Evolutionary conservation across 2,329 filamentous ascomycete genomes (phyloP).

Genomic region (Diplodia scrobiculata): DNA sequence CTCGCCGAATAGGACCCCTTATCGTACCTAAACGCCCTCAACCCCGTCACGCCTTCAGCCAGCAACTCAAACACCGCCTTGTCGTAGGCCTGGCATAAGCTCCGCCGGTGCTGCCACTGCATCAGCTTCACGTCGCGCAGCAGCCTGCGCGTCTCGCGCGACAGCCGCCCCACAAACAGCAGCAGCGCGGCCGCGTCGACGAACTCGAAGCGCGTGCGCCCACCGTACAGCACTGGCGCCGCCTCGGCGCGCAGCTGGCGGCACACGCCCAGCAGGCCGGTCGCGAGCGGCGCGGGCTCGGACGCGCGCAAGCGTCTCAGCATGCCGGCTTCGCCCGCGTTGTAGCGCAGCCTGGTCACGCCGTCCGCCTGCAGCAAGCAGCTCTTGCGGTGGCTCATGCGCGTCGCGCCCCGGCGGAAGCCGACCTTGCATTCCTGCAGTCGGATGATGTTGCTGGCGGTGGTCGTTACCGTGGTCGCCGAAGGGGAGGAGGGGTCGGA

Average conservation of each 20-base stretch:
- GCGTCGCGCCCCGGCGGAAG: not conserved
- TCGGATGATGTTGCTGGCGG: not conserved
- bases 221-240: constrained; percentile 38
- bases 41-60: constrained; percentile 35
- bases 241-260: constrained; percentile 40
- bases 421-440: not conserved
- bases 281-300: constrained; percentile 31
- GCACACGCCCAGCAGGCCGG: constrained; percentile 38
- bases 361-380: too few species aligned
- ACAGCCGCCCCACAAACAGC: constrained; percentile 36
- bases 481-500: not conserved
- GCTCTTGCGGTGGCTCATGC: not conserved
- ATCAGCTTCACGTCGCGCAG: constrained; percentile 31
- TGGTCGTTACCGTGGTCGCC: not conserved
- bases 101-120: constrained; percentile 32
- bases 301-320: not conserved
- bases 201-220: constrained; percentile 36
- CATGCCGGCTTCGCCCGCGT: too few species aligned
- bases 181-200: constrained; percentile 37
- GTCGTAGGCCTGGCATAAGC: constrained; percentile 39
- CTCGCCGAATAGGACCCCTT: constrained; percentile 21
- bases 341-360: not conserved
- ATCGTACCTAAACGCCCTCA: constrained; percentile 37
- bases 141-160: not conserved
- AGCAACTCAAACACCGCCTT: constrained; percentile 41